Evolutionary conservation across 441 rosid genomes (phyloP).

Genomic region (Adansonia grandidieri): DNA sequence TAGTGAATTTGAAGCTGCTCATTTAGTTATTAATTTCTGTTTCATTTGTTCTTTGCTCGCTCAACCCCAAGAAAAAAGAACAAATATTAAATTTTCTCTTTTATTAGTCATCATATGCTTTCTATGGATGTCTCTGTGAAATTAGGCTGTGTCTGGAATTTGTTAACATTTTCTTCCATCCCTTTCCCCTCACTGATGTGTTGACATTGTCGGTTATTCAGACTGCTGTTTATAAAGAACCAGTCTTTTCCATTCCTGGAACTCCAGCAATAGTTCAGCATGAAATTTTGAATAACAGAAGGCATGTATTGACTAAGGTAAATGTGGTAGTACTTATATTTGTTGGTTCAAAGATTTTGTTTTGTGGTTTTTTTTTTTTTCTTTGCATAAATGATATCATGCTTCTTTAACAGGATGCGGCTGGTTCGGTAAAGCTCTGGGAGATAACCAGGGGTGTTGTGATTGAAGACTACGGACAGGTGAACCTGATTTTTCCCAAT

Average conservation of each 20-base stretch:
- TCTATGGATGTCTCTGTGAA: conserved; percentile 11
- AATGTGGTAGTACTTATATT: conserved; percentile 18
- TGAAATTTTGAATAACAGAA: conserved; percentile 89
- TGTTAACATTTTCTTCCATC: background rate
- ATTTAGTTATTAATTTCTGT: background rate
- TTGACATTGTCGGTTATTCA: conserved; percentile 29
- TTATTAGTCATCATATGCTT: conserved; percentile 1
- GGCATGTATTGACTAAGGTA: conserved; percentile 98
- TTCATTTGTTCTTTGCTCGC: conserved; percentile 14
- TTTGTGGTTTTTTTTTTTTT: conserved; percentile 16
- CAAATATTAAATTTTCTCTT: background rate
- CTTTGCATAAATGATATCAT: conserved; percentile 25
- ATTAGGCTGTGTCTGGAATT: conserved; percentile 4
- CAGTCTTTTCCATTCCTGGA: conserved; percentile 76
- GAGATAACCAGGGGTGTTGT: conserved; percentile 88
- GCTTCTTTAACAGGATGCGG: conserved; percentile 67
- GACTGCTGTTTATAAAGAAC: conserved; percentile 88
- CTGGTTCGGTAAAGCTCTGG: conserved; percentile 94
- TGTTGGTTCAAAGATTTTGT: background rate
- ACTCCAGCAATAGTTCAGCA: conserved; percentile 93
- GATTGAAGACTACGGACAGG: conserved; percentile 94
- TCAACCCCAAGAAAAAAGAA: background rate
- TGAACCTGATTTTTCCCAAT: conserved; percentile 31
- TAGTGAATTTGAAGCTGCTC: background rate
- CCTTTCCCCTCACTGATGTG: background rate